Percentiles rank a stretch among this genome's conserved stretches.
These are phyloP conservation scores for Arachnomyces sp. DNA, from an alignment of 2,329 filamentous ascomycete genomes.

Conservation along the genomic window DNA sequence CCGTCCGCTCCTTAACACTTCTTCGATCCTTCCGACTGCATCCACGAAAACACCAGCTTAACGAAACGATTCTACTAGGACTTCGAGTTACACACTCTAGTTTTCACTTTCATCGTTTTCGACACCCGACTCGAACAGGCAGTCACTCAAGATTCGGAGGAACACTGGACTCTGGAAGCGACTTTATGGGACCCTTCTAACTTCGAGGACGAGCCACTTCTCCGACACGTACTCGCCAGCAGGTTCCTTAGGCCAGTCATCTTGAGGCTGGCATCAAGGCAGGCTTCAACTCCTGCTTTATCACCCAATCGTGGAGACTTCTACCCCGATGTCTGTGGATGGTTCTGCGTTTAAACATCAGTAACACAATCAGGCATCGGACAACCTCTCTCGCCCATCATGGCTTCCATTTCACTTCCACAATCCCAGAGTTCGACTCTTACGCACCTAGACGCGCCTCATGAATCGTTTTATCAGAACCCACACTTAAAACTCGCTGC, in stretches of 20 bases:
- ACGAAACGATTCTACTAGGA: background rate
- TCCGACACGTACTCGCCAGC: slow-evolving; percentile 2
- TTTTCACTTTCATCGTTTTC: slow-evolving; percentile 2
- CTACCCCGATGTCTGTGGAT: too few relatives aligned
- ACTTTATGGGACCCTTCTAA: slow-evolving; percentile 7
- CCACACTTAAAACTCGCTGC: slow-evolving; percentile 21
- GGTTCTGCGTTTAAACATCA: too few relatives aligned
- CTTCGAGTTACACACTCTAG: background rate
- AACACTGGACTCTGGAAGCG: background rate
- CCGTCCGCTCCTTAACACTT: slow-evolving; percentile 30
- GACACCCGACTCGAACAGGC: background rate
- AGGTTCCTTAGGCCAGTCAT: too few relatives aligned
- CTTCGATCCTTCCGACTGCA: background rate
- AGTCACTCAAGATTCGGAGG: background rate
- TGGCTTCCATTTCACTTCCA: slow-evolving; percentile 31
- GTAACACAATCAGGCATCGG: too few relatives aligned
- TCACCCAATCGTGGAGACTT: too few relatives aligned
- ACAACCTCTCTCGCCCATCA: slow-evolving; percentile 14
- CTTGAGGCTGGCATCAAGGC: background rate
- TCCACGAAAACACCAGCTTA: slow-evolving; percentile 2
- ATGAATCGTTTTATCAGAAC: slow-evolving; percentile 15
- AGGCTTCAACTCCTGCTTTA: too few relatives aligned
- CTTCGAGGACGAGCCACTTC: slow-evolving; percentile 1
- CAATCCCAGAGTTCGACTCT: slow-evolving; percentile 19
- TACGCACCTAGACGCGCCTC: slow-evolving; percentile 20